Conservation (phyloP, 2,329 filamentous ascomycete species). For the Lecanicillium sp. region DNA sequence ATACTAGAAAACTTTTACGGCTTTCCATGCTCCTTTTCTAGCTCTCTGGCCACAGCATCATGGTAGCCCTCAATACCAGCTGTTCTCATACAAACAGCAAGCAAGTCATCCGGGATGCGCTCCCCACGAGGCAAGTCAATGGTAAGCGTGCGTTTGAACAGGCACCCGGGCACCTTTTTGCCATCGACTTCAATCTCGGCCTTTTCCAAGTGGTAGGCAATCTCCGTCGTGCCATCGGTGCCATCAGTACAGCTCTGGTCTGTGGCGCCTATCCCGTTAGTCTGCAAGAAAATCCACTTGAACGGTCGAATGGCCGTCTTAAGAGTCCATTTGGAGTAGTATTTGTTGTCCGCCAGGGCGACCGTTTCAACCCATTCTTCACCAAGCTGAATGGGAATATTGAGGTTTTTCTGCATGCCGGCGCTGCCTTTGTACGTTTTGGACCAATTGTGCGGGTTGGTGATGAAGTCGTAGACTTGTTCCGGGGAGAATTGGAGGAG, state of each 20-base stretch:
- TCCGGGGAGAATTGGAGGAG: too few relatives aligned
- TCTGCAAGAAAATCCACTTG: not conserved
- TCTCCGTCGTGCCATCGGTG: not conserved
- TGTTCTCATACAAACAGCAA: not conserved
- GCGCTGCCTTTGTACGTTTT: too few relatives aligned
- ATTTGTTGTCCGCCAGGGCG: not conserved
- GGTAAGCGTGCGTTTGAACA: not conserved
- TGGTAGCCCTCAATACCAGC: not conserved
- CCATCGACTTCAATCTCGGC: not conserved
- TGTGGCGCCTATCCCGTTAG: not conserved
- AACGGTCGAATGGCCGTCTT: not conserved
- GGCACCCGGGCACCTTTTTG: not conserved
- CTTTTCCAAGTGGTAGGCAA: not conserved
- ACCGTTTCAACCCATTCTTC: not conserved
- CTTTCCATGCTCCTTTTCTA: too few relatives aligned
- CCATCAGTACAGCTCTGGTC: not conserved
- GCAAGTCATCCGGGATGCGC: not conserved
- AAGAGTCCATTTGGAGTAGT: not conserved
- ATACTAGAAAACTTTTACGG: too few relatives aligned
- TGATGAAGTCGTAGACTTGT: too few relatives aligned
- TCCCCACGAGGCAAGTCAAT: not conserved
- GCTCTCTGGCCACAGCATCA: too few relatives aligned
- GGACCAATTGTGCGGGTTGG: too few relatives aligned
- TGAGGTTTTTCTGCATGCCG: too few relatives aligned
- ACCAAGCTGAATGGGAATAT: too few relatives aligned